Percentiles rank a stretch among this genome's conserved stretches.
phyloP scores from a whole-genome alignment of 2,329 filamentous ascomycete species.

The Sporothrix protearum region DNA sequence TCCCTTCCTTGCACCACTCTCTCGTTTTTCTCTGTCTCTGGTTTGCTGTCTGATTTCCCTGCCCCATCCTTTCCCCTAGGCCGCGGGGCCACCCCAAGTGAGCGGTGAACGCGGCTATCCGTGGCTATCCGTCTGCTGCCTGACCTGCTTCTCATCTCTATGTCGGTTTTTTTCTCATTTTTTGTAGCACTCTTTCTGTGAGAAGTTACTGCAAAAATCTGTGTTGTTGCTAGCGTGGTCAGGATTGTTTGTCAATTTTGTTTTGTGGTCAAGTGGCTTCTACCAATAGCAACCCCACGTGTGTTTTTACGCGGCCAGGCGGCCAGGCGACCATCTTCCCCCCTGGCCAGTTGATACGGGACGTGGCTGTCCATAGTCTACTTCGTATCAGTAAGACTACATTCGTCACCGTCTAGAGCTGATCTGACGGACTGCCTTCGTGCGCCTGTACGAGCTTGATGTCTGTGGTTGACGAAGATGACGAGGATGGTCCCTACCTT shows the following conservation, averaged over 20 bases:
- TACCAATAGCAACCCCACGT: constrained; percentile 34
- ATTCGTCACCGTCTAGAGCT: background rate
- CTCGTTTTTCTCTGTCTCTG: background rate
- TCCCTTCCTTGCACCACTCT: background rate
- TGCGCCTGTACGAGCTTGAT: background rate
- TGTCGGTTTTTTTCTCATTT: background rate
- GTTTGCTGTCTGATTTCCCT: constrained; percentile 1
- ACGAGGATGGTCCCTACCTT: background rate
- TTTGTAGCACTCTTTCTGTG: background rate
- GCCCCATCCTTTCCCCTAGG: background rate
- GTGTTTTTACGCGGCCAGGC: constrained; percentile 22
- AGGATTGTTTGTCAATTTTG: background rate
- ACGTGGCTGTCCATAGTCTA: background rate
- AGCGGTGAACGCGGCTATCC: constrained; percentile 30
- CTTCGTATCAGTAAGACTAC: background rate
- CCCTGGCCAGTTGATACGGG: background rate
- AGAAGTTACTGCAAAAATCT: background rate
- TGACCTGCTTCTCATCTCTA: background rate
- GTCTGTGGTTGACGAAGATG: background rate
- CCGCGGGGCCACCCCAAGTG: constrained; percentile 9
- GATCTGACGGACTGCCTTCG: background rate
- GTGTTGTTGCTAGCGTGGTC: constrained; percentile 1
- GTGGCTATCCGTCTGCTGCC: constrained; percentile 25
- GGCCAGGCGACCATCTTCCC: background rate
- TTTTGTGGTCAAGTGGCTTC: constrained; percentile 1